These are phyloP conservation scores for Polygonum maritimum DNA, from an alignment of 148 eudicot species.

Conservation along the genomic window DNA sequence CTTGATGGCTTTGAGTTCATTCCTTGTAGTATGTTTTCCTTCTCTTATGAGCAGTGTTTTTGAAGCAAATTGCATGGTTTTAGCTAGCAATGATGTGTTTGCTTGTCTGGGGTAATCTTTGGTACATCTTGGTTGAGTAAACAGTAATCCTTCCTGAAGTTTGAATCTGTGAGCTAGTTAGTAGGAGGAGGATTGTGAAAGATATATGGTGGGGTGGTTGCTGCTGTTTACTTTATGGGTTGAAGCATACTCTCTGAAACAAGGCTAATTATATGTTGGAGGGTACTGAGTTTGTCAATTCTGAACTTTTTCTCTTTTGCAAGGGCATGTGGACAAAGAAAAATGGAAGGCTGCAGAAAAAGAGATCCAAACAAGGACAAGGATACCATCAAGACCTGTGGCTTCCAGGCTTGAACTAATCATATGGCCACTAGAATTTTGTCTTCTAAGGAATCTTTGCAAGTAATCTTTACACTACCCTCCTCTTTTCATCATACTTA, in stretches of 20 bases:
- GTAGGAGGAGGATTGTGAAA: background rate
- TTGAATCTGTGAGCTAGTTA: background rate
- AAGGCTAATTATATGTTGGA: background rate
- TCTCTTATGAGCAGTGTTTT: background rate
- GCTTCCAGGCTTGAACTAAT: constrained; percentile 8
- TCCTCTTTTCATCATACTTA: background rate
- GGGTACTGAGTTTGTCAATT: constrained; percentile 1
- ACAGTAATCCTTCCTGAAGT: background rate
- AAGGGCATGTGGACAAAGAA: background rate
- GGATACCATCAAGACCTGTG: background rate
- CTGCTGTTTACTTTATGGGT: background rate
- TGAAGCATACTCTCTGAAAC: background rate
- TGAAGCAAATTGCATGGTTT: background rate
- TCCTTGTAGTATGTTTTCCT: background rate
- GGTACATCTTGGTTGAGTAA: background rate
- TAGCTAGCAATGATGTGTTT: background rate
- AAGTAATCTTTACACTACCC: background rate
- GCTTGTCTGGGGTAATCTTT: no score
- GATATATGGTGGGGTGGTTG: background rate
- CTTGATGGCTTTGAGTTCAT: background rate
- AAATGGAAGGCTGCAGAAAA: background rate
- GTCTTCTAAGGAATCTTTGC: constrained; percentile 8
- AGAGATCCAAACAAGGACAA: background rate
- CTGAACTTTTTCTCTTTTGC: background rate
- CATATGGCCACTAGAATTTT: constrained; percentile 3